phyloP scores from a whole-genome alignment of 768 basidiomycete species.

The Inosperma sp. region DNA sequence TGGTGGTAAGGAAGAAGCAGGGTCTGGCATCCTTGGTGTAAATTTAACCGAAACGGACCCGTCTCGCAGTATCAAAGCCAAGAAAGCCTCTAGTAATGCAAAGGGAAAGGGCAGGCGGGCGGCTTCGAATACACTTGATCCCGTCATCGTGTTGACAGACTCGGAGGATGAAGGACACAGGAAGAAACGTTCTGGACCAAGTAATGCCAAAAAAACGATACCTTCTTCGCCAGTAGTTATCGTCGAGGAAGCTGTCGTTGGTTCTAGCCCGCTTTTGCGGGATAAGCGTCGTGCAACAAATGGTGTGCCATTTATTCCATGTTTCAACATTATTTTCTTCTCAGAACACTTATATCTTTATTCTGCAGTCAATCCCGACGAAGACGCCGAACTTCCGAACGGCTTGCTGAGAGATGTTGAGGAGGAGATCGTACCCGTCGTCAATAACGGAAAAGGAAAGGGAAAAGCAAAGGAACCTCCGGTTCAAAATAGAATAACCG shows the following conservation, averaged over 20 bases:
- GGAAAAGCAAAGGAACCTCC: neutral
- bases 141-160: constrained; percentile 50
- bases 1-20: neutral
- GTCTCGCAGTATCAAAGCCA: neutral
- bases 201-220: neutral
- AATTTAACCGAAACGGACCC: neutral
- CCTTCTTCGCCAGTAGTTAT: neutral
- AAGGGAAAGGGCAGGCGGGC: constrained; percentile 10
- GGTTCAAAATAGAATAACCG: too few species aligned
- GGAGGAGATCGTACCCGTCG: constrained; percentile 2
- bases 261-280: constrained; percentile 13
- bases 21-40: too few species aligned
- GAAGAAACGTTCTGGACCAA: neutral
- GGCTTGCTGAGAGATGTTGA: neutral
- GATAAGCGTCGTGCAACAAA: constrained; percentile 3
- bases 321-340: neutral
- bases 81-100: neutral
- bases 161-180: constrained; percentile 29
- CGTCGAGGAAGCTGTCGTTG: constrained; percentile 6
- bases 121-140: constrained; percentile 6
- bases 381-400: neutral
- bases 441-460: neutral
- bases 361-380: too few species aligned
- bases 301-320: neutral
- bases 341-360: too few species aligned